Base-by-base conservation (phyloP, 305 asterid genomes). In the Euphrasia arctica region DNA sequence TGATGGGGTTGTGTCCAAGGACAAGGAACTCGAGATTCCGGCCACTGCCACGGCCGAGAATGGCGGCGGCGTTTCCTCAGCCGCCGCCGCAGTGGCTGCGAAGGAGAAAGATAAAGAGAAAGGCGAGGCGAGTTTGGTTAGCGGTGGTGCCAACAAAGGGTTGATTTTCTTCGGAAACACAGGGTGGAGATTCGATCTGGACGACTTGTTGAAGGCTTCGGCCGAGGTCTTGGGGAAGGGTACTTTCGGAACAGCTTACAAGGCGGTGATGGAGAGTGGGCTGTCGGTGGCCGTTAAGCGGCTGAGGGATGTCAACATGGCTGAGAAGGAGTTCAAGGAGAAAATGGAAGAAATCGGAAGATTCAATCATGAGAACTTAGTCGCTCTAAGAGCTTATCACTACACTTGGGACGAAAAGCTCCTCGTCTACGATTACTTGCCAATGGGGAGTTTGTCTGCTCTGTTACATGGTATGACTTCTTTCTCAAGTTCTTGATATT, bases 401-500 rank as follows among this genome's bases (percentile, higher is more conserved):
- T 85, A 70, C 45, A 73, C 77, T 41, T 75, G 66, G 39, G 89
- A 80, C 32, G 92, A 85, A 70, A 80, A 80, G 67, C 64, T 83
- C 63, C 82, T 85, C 32, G 89, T 85, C 7, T 83, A 69, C 63
- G 92, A 83, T 56, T 83, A 83, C 73, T 65, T 85, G 77, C 85
- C 92, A 4, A 75, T 63, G 74, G 92, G 92, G 27, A 85, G 89
- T 79, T 75, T 83, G 63, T 83, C 93, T 65, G 84, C 86, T 58
- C 69, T 83, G 18, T 77, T 85, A 72, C 93, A 85, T 63, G 88
- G 93, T 85, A 70, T 47, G n/a, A 43, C 5, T 13, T 27, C 4
- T 50, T 49, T 27, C 63, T 58, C 27, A 3, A 32, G 22, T 13
- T 28, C 12, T 58, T 48, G 7, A 48, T 3, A 1, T 60, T 18